These are phyloP conservation scores for Choanephora cucurbitarum DNA, from an alignment of 371 early-diverging fungal species.

Conservation along the genomic window DNA sequence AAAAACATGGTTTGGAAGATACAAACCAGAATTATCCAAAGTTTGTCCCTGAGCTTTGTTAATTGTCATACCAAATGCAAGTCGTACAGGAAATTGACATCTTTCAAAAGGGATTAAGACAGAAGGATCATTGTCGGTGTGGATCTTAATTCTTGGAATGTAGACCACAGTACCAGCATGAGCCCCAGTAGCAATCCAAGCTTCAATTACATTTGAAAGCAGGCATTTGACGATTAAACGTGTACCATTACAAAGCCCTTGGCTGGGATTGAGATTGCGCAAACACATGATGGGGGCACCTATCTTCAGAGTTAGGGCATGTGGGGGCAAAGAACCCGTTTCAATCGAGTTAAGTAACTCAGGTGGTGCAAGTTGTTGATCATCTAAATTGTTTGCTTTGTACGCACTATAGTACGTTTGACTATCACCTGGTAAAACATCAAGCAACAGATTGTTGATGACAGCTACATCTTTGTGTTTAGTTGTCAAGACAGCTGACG, in stretches of 20 bases:
- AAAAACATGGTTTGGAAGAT: no score
- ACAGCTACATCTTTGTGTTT: constrained; percentile 6
- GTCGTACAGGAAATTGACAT: constrained; percentile 22
- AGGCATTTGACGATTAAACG: constrained; percentile 18
- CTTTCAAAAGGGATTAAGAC: background rate
- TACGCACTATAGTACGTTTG: background rate
- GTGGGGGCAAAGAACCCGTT: background rate
- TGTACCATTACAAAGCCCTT: constrained; percentile 34
- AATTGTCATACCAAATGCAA: no score
- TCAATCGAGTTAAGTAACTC: constrained; percentile 4
- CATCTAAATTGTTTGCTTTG: background rate
- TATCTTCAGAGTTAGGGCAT: background rate
- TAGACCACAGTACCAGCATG: background rate
- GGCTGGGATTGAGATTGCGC: constrained; percentile 1
- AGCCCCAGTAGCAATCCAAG: constrained; percentile 11
- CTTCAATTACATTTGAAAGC: constrained; percentile 10
- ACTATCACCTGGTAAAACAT: background rate
- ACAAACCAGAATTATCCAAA: constrained; percentile 24
- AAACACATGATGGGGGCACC: constrained; percentile 6
- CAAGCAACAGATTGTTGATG: background rate
- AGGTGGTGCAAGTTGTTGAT: background rate
- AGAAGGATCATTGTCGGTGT: background rate
- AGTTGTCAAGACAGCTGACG: background rate
- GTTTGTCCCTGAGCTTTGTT: constrained; percentile 37
- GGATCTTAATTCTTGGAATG: no score